Percentiles rank a stretch among this genome's conserved stretches.
Evolutionary conservation across 1,139 yeast genomes (phyloP).

Genomic region (Suhomyces chickasaworum): DNA sequence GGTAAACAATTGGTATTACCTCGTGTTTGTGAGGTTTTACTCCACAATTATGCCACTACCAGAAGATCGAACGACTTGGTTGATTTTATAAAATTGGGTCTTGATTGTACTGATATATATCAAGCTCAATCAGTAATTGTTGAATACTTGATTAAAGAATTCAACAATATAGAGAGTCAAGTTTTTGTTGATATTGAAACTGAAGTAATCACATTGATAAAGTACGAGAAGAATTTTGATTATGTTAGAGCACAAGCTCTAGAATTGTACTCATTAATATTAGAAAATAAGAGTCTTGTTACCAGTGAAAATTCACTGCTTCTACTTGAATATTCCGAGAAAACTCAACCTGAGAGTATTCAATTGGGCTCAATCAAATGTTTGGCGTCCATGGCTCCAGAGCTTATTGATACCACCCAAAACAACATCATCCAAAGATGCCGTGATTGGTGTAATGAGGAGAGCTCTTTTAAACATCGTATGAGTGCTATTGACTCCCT

Average conservation of each 20-base stretch:
- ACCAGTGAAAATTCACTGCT: not conserved
- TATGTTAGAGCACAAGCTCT: slow-evolving; percentile 47
- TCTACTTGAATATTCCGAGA: not conserved
- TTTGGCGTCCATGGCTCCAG: slow-evolving; percentile 12
- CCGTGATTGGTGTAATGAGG: slow-evolving; percentile 38
- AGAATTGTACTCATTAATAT: slow-evolving; percentile 29
- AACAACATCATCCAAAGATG: slow-evolving; percentile 6
- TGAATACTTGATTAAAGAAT: slow-evolving; percentile 23
- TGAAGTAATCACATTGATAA: slow-evolving; percentile 20
- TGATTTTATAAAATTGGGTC: slow-evolving; percentile 31
- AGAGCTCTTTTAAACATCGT: slow-evolving; percentile 48
- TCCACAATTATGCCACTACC: slow-evolving; percentile 19
- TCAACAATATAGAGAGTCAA: slow-evolving; percentile 6
- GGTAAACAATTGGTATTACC: slow-evolving; percentile 46
- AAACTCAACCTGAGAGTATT: slow-evolving; percentile 8
- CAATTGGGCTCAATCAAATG: slow-evolving; percentile 16
- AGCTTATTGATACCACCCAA: slow-evolving; percentile 1
- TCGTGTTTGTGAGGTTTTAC: slow-evolving; percentile 30
- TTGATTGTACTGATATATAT: slow-evolving; percentile 39
- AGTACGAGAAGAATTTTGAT: slow-evolving; percentile 36
- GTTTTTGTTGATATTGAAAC: not conserved
- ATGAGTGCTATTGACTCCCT: slow-evolving; percentile 50
- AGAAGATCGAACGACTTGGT: slow-evolving; percentile 7
- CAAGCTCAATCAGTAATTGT: slow-evolving; percentile 54
- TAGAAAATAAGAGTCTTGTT: slow-evolving; percentile 1